Evolutionary conservation across 164 flowering plant species (phyloP).

Genomic region (Macadamia tetraphylla): DNA sequence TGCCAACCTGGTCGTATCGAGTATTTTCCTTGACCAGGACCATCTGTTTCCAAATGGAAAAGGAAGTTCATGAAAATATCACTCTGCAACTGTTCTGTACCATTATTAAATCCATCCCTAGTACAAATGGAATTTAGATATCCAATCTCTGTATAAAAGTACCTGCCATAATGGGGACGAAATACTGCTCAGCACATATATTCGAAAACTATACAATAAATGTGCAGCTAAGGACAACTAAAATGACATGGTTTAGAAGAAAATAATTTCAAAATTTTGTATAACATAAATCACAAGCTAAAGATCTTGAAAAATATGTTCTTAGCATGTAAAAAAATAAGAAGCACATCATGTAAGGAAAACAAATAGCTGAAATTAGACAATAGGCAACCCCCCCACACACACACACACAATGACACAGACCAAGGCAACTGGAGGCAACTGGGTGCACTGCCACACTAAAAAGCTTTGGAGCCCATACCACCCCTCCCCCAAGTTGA

Average conservation of each 20-base stretch:
- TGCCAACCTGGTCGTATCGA: constrained; percentile 57
- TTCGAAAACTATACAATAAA: too few relatives aligned
- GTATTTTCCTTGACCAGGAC: constrained; percentile 31
- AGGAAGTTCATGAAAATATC: constrained; percentile 22
- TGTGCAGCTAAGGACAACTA: background rate
- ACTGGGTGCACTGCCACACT: too few relatives aligned
- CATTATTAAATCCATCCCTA: constrained; percentile 5
- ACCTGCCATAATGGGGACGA: constrained; percentile 34
- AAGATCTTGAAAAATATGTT: background rate
- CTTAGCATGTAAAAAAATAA: too few relatives aligned
- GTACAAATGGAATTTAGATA: constrained; percentile 10
- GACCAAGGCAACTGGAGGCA: too few relatives aligned
- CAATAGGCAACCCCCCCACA: too few relatives aligned
- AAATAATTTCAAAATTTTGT: background rate
- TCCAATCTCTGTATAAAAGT: constrained; percentile 63
- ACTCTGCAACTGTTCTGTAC: constrained; percentile 17
- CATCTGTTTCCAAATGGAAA: constrained; percentile 30
- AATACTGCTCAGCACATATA: background rate
- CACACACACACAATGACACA: too few relatives aligned
- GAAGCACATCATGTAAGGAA: too few relatives aligned
- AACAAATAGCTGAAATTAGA: too few relatives aligned
- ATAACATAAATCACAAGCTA: background rate
- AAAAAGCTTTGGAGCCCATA: too few relatives aligned
- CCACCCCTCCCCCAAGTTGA: too few relatives aligned
- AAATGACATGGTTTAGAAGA: background rate